Evolutionary conservation across 169 alveolate species (phyloP).

Genomic region (Cryptosporidium tyzzeri): DNA sequence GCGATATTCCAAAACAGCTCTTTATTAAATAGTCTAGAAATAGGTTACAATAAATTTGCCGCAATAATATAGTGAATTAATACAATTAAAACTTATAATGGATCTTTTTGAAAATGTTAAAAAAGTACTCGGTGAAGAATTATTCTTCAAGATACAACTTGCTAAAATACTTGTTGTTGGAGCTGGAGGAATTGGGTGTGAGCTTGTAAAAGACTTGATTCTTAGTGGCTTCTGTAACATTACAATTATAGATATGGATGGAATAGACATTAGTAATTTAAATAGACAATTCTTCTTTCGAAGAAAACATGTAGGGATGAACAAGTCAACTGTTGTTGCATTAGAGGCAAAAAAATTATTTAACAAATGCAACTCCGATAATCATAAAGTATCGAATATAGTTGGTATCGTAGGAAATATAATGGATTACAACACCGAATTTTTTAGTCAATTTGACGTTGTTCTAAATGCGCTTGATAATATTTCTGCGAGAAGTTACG

Average conservation of each 20-base stretch:
- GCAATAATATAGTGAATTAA: constrained; percentile 36
- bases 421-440: constrained; percentile 84
- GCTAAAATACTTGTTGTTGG: constrained; percentile 91
- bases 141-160: constrained; percentile 78
- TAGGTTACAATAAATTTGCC: background rate
- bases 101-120: constrained; percentile 27
- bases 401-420: constrained; percentile 88
- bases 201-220: constrained; percentile 94
- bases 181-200: constrained; percentile 99
- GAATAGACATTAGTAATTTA: constrained; percentile 95
- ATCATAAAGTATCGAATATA: constrained; percentile 80
- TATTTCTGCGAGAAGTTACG: constrained; percentile 94
- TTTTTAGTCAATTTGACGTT: constrained; percentile 89
- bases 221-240: constrained; percentile 92
- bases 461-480: constrained; percentile 96
- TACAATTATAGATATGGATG: constrained; percentile 96
- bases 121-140: constrained; percentile 74
- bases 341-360: constrained; percentile 81
- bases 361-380: constrained; percentile 82
- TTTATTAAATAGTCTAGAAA: constrained; percentile 2
- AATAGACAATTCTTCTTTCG: constrained; percentile 97
- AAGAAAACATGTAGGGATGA: constrained; percentile 87
- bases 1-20: constrained; percentile 48
- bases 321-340: constrained; percentile 91
- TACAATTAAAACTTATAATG: constrained; percentile 34